Evolutionary conservation across 1,139 yeast genomes (phyloP), one percentile per base, ranked within the genome.

Genomic region (Debaryomyces singareniensis): DNA sequence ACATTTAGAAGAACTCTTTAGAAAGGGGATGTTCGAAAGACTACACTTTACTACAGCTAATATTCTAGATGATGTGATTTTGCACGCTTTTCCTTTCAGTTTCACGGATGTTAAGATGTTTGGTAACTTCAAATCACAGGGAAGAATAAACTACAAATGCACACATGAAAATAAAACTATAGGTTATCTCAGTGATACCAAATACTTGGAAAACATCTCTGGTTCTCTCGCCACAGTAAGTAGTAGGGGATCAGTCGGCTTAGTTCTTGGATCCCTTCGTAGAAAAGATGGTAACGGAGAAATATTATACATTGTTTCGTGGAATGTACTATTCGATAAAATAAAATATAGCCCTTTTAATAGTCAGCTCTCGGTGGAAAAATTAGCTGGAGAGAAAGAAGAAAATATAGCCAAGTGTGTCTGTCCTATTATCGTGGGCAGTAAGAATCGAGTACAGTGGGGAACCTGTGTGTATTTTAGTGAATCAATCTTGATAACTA

Each of bases 231-330:
- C 61, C 1, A 22, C 13, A 5, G 7, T 11, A n/a, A 20, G 30
- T 3, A 28, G 23, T 3, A 31, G 26, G 2, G 28, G 33, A 4
- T 49, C 66, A 0, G 30, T 74, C 3, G 89, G 87, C 0, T 44
- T 80, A 22, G 67, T 79, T 0, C 51, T 67, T 33, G 83, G 85
- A 0, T 55, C 57, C 29, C 37, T 78, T 14, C 45, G 58, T 12
- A 76, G 76, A 45, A 29, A 36, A 9, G 68, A 72, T 37, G 83
- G 83, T 5, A 82, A 78, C 39, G 86, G 87, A 2, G 78, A 76
- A 20, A 48, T 79, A 34, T 47, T 70, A 13, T 48, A 70, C 3
- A 58, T 76, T 3, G 42, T 71, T 3, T 66, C 79, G 1, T 77
- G 83, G 84, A 36, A 45, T 6, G 9, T 24, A 10, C 15, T 12